Conservation (phyloP, 257 asterid species). For the Pogostemon cablin region DNA sequence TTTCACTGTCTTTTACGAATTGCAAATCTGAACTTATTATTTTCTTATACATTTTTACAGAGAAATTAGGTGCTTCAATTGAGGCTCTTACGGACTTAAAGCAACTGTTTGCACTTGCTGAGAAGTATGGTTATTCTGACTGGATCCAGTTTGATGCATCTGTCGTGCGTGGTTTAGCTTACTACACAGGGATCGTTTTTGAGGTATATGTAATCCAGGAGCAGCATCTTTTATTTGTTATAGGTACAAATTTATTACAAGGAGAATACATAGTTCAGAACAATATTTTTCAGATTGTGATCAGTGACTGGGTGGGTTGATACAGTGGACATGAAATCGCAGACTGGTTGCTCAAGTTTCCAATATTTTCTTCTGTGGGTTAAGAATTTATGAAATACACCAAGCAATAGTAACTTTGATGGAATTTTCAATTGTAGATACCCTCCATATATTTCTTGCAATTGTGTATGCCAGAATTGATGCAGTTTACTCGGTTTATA, state of each 20-base stretch:
- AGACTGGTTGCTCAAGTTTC: too few species aligned
- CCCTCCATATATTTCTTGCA: too few species aligned
- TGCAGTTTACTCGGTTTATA: too few species aligned
- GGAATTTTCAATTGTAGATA: too few species aligned
- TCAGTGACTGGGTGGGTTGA: too few species aligned
- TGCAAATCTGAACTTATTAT: constrained; percentile 13
- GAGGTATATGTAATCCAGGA: constrained; percentile 53
- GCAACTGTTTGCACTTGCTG: constrained; percentile 82
- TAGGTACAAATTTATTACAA: neutral
- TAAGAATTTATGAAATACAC: too few species aligned
- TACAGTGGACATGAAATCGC: too few species aligned
- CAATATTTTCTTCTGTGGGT: too few species aligned
- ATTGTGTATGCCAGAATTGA: too few species aligned
- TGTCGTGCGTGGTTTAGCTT: constrained; percentile 91
- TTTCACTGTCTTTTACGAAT: constrained; percentile 7
- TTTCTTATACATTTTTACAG: constrained; percentile 42
- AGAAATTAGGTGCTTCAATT: constrained; percentile 75
- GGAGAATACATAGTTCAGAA: neutral
- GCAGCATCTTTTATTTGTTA: constrained; percentile 13
- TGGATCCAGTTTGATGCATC: constrained; percentile 99
- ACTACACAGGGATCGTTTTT: constrained; percentile 94
- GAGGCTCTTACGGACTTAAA: constrained; percentile 85
- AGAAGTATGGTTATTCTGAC: constrained; percentile 79
- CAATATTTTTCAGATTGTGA: too few species aligned
- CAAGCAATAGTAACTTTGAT: too few species aligned